Base-by-base conservation (phyloP, 2,329 filamentous ascomycete species). In the Fusarium camptoceras region DNA sequence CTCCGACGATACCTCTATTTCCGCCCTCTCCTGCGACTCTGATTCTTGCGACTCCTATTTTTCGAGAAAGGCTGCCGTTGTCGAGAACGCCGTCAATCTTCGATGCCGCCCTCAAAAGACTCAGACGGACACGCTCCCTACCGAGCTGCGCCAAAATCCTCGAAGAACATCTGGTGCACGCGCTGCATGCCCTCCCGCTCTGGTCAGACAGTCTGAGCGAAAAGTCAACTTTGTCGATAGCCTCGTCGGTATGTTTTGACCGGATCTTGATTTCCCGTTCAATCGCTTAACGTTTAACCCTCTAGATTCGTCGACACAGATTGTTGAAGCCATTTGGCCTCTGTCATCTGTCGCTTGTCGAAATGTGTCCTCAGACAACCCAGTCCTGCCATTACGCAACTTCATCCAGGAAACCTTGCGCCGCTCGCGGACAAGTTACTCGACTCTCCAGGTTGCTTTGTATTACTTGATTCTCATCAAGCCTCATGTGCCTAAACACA, bases 351-450 rank as follows among this genome's bases (percentile, higher is more conserved):
- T 91, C 37, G 88, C 92, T 61, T 92, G 92, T 80, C 90, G 91
- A 75, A 90, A 86, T 75, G 92, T 95, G 77, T 84, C 88, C 70
- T 90, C 89, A 64, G 87, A 87, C 77, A 93, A 92, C 78, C 89
- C 92, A 55, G 92, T 98, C 66, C 84, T 99, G 72, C 94, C 95
- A 64, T 86, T 99, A 76, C 92, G 94, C 73, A 97, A 92, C 56
- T 99, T 98, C 79, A 98, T 99, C 76, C 94, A 98, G 82, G 96
- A 98, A 85, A 98, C 96, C 22, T 86, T 99, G 72, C 92, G 94
- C 74, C 90, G 96, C 75, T 99, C 96, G 65, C 91, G 95, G 76
- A 97, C 96, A 44, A 98, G 94, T 83, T 99, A 98, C 83, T 98
- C 95, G 63, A 99, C 96, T 30, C 85, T 99, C 57, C 96, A 98